Percentiles rank a stretch among this genome's conserved stretches.
Conservation (phyloP, 345 rosid genomes). For the Raphanus sativus region DNA sequence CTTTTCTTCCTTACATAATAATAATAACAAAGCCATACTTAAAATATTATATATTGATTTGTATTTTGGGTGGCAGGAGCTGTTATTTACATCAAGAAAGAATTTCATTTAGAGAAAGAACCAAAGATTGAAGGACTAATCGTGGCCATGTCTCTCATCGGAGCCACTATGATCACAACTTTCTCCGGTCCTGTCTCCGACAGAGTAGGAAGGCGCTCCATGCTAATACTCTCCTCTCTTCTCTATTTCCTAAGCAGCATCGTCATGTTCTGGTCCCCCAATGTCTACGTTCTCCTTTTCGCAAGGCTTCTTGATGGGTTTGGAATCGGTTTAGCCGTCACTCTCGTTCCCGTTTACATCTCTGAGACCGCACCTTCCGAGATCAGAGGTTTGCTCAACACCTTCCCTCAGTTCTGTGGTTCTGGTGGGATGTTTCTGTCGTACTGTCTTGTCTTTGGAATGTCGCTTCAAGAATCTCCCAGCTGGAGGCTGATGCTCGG, state of each 20-base stretch:
- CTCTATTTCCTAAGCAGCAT: conserved; percentile 74
- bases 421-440: conserved; percentile 84
- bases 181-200: conserved; percentile 81
- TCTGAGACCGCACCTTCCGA: conserved; percentile 89
- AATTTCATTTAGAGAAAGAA: conserved; percentile 47
- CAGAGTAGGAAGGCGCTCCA: conserved; percentile 74
- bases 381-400: conserved; percentile 70
- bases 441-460: conserved; percentile 78
- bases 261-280: conserved; percentile 82
- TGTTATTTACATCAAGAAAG: conserved; percentile 71
- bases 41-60: background rate
- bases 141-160: conserved; percentile 85
- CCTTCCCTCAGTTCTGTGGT: conserved; percentile 80
- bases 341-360: conserved; percentile 73
- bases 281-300: conserved; percentile 65
- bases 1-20: background rate
- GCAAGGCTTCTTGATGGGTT: conserved; percentile 81
- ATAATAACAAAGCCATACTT: background rate
- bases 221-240: conserved; percentile 71
- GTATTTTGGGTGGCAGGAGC: conserved; percentile 48
- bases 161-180: conserved; percentile 76
- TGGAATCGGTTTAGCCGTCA: conserved; percentile 79
- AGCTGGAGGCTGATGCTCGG: conserved; percentile 93
- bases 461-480: conserved; percentile 67
- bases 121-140: conserved; percentile 69